Percentiles rank a stretch among this genome's conserved stretches.
Evolutionary conservation across 306 rosid species (phyloP).

Genomic region (Sicyos edulis): DNA sequence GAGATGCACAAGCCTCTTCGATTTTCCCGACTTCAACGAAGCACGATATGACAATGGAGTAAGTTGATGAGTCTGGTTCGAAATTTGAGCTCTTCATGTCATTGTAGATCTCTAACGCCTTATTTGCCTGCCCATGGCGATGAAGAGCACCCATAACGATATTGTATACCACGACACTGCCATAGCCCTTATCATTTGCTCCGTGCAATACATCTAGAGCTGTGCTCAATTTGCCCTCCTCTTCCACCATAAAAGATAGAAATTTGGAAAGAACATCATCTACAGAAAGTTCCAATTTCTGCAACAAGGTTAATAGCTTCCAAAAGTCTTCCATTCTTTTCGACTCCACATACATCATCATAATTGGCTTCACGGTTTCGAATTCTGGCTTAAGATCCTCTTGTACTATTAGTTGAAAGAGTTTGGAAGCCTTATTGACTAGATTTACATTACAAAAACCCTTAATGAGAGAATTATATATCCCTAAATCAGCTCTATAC

Average conservation of each 20-base stretch:
- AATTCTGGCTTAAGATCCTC: conserved; percentile 62
- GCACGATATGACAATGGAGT: conserved; percentile 46
- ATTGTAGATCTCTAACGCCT: conserved; percentile 49
- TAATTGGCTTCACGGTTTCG: conserved; percentile 42
- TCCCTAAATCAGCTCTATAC: conserved; percentile 64
- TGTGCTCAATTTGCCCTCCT: conserved; percentile 33
- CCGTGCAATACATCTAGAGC: conserved; percentile 46
- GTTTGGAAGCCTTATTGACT: conserved; percentile 61
- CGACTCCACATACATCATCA: conserved; percentile 44
- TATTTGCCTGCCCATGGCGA: conserved; percentile 38
- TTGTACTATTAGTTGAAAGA: conserved; percentile 45
- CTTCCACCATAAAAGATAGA: conserved; percentile 45
- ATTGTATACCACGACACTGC: conserved; percentile 48
- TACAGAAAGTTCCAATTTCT: conserved; percentile 43
- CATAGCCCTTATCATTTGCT: conserved; percentile 42
- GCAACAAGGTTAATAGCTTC: conserved; percentile 51
- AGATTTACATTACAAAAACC: conserved; percentile 60
- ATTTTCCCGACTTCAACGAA: conserved; percentile 47
- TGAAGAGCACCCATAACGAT: conserved; percentile 55
- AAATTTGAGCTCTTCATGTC: conserved; percentile 43
- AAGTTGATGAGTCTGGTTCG: conserved; percentile 41
- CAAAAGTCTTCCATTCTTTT: conserved; percentile 44
- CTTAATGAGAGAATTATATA: conserved; percentile 61
- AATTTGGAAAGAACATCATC: conserved; percentile 46
- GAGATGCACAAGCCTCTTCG: conserved; percentile 57